Percentiles rank a stretch among this genome's conserved stretches.
These are phyloP conservation scores for Climacium dendroides DNA, from an alignment of 225 moss, liverwort and hornwort species.

Conservation along the genomic window DNA sequence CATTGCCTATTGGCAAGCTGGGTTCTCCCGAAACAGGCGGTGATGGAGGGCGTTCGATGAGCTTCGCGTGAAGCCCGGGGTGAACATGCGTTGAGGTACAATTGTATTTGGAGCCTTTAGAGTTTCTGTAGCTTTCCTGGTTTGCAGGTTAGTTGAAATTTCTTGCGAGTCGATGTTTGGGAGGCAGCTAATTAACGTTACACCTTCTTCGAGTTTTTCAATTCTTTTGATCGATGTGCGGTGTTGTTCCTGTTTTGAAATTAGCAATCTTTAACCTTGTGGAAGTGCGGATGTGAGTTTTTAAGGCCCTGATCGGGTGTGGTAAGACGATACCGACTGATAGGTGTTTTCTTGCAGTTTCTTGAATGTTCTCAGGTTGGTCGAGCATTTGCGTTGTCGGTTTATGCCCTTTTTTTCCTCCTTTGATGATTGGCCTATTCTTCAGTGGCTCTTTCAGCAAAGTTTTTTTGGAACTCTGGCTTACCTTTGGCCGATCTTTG, in stretches of 20 bases:
- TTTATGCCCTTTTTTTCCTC: background rate
- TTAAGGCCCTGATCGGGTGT: background rate
- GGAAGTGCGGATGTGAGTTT: background rate
- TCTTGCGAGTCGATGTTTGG: background rate
- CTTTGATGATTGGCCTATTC: background rate
- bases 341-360: background rate
- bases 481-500: background rate
- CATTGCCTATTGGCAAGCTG: background rate
- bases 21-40: background rate
- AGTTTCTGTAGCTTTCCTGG: background rate
- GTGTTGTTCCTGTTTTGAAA: background rate
- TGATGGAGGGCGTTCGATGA: background rate
- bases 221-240: background rate
- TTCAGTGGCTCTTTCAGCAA: background rate
- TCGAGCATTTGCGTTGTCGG: background rate
- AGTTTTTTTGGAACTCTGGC: background rate
- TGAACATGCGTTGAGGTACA: background rate
- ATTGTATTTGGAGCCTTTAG: background rate
- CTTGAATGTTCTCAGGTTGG: background rate
- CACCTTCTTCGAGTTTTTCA: background rate
- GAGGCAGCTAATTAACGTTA: background rate
- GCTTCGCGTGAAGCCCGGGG: background rate
- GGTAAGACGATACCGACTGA: background rate
- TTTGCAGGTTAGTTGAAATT: background rate
- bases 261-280: background rate